These are phyloP conservation scores for Gaultheria prostrata DNA, from an alignment of 148 eudicot species.

Conservation along the genomic window DNA sequence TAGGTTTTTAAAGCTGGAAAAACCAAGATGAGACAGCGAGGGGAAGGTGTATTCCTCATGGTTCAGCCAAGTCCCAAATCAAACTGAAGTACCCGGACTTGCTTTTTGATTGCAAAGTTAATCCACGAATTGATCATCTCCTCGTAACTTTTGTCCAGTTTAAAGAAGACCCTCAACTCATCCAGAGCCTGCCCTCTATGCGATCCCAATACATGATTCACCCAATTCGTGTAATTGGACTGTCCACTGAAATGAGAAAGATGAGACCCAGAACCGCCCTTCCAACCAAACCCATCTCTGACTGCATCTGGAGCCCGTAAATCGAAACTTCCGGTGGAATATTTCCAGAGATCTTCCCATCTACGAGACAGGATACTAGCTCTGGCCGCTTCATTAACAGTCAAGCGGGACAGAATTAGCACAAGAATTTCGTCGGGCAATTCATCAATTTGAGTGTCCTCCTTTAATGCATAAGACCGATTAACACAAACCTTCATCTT, in stretches of 20 bases:
- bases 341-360: not conserved
- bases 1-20: not conserved
- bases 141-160: not conserved
- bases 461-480: not conserved
- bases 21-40: not conserved
- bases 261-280: not conserved
- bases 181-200: not conserved
- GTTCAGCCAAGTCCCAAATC: not conserved
- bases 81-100: not conserved
- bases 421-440: not conserved
- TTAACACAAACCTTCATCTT: not conserved
- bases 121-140: not conserved
- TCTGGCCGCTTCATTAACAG: not conserved
- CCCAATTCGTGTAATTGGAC: not conserved
- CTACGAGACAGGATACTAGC: not conserved
- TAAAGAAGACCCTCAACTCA: not conserved
- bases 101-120: not conserved
- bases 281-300: not conserved
- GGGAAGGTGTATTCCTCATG: not conserved
- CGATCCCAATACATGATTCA: not conserved
- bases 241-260: not conserved
- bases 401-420: not conserved
- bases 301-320: not conserved
- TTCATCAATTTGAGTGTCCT: not conserved
- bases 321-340: not conserved